Evolutionary conservation across 176 grass and related monocot species (phyloP).

Genomic region (Phoenix roebelenii): DNA sequence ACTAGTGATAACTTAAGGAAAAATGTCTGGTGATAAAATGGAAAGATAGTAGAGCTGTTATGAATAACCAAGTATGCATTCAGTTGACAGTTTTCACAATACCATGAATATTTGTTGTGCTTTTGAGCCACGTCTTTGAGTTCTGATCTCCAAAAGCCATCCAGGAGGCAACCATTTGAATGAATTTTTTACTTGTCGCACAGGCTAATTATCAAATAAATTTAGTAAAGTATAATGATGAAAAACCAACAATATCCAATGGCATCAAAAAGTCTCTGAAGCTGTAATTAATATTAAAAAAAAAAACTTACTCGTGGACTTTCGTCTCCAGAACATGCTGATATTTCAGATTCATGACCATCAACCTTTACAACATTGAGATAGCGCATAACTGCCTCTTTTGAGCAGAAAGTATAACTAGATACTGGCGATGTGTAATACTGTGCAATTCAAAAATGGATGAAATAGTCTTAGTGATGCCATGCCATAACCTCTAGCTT

Average conservation of each 20-base stretch:
- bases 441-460: slow-evolving; percentile 21
- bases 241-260: too few relatives aligned
- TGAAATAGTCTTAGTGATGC: not conserved
- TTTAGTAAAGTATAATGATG: too few relatives aligned
- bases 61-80: not conserved
- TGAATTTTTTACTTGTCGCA: slow-evolving; percentile 6
- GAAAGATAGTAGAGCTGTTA: not conserved
- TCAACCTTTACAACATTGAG: slow-evolving; percentile 30
- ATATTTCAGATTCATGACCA: slow-evolving; percentile 16
- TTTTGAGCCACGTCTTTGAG: slow-evolving; percentile 22
- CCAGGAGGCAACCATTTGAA: slow-evolving; percentile 31
- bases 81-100: not conserved
- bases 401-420: slow-evolving; percentile 34
- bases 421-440: slow-evolving; percentile 44
- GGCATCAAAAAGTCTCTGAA: too few relatives aligned
- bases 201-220: not conserved
- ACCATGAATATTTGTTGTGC: slow-evolving; percentile 52
- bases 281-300: not conserved
- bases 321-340: not conserved
- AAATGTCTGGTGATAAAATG: too few relatives aligned
- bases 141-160: slow-evolving; percentile 41
- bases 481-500: too few relatives aligned
- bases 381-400: slow-evolving; percentile 31
- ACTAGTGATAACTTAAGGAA: too few relatives aligned
- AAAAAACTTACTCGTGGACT: slow-evolving; percentile 23